These are phyloP conservation scores for Sanghuangporus baumii DNA, from an alignment of 1,284 basidiomycete species.

Conservation along the genomic window DNA sequence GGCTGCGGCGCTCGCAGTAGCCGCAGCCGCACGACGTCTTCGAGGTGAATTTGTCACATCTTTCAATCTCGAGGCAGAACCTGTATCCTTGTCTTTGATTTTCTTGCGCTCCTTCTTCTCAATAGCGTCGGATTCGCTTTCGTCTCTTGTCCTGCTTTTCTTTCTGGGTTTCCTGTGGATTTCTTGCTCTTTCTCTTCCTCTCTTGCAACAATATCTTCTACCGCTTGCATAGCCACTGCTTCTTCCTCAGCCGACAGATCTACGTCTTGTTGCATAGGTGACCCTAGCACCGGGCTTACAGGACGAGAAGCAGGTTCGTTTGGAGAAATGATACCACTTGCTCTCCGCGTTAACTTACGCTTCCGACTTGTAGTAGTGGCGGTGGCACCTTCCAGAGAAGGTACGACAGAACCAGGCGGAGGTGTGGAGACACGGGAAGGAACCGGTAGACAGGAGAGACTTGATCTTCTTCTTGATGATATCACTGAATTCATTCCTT, in stretches of 20 bases:
- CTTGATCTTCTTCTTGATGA: conserved; percentile 12
- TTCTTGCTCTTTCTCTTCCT: conserved; percentile 32
- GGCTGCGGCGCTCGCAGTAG: too few species aligned
- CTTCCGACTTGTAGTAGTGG: conserved; percentile 32
- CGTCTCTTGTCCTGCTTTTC: conserved; percentile 33
- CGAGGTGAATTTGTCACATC: conserved; percentile 58
- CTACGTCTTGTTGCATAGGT: conserved; percentile 47
- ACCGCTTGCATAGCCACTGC: conserved; percentile 26
- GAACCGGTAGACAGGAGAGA: conserved; percentile 13
- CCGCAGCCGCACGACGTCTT: conserved; percentile 31
- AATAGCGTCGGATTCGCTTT: conserved; percentile 26
- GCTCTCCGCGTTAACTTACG: conserved; percentile 54
- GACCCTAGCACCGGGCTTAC: conserved; percentile 65
- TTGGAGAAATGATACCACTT: conserved; percentile 51
- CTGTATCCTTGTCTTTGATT: conserved; percentile 28
- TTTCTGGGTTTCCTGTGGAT: conserved; percentile 24
- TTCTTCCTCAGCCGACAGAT: conserved; percentile 53
- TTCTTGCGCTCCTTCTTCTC: conserved; percentile 25
- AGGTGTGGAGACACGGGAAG: conserved; percentile 33
- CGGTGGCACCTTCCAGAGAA: conserved; percentile 21
- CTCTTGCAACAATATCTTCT: conserved; percentile 27
- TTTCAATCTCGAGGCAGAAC: conserved; percentile 41
- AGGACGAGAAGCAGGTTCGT: conserved; percentile 40
- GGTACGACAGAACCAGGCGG: conserved; percentile 18
- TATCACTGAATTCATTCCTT: background rate